Evolutionary conservation across 805 yeast genomes (phyloP), one percentile per base, ranked within the genome.

Genomic region (Nakazawaea anatomiae): DNA sequence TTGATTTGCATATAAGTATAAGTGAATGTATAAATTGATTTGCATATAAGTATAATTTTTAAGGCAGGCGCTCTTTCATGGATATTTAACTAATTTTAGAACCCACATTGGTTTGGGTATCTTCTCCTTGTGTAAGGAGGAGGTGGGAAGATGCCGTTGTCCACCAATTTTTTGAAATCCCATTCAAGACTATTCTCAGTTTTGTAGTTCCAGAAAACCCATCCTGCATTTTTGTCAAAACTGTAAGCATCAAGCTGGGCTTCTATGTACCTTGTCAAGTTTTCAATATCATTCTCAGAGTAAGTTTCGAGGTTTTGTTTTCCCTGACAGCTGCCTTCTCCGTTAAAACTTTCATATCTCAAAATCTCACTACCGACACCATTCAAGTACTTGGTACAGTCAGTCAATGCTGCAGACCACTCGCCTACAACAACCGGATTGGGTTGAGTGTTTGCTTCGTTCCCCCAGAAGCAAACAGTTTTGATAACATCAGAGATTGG

Each of bases 201-300:
- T 60, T 82, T 83, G 69, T 75, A 83, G 57, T 80, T 80, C 89
- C 89, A 85, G 59, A 83, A 84, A 41, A 84, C 75, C 79, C 84
- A 84, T 0, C 89, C 89, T 12, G 68, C 67, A 34, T 73, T 69
- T 46, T 68, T 55, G 14, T 60, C 58, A 28, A 29, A 48, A 2
- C 67, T 60, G 50, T 58, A 54, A 18, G 68, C 69, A 60, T 73
- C 84, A 46, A 84, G 60, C 59, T 85, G 89, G 39, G 78, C 79
- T 59, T 84, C 88, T 39, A 84, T 70, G 54, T 75, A 76, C 58
- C 72, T 75, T 50, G 87, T 69, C 11, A 79, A 76, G 40, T 77
- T 63, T 5, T 56, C 58, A 52, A 67, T 74, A 42, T 75, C 72
- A 12, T 66, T 59, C 3, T 61, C 57, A 1, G 75, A 58, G 80